These are phyloP conservation scores for Pseudoperonospora humuli DNA, from an alignment of 352 stramenopile species.

Conservation along the genomic window DNA sequence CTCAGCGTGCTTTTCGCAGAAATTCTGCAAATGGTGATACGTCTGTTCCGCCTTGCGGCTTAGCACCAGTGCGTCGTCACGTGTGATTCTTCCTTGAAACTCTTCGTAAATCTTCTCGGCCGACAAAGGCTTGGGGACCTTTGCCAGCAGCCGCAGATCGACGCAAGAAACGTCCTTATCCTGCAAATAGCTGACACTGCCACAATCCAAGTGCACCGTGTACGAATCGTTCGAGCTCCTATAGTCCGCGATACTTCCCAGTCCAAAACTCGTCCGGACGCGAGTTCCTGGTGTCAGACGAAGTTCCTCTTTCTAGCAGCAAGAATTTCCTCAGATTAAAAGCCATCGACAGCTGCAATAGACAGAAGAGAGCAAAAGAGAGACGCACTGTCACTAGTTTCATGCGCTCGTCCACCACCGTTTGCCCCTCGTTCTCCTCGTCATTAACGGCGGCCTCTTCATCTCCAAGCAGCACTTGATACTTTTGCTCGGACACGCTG, in stretches of 20 bases:
- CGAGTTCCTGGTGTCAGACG: slow-evolving; percentile 22
- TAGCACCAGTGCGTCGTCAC: slow-evolving; percentile 47
- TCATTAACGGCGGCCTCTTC: neutral
- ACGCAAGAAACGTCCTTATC: slow-evolving; percentile 44
- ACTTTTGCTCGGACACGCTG: slow-evolving; percentile 27
- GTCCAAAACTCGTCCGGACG: slow-evolving; percentile 19
- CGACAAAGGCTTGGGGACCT: slow-evolving; percentile 61
- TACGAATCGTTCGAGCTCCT: slow-evolving; percentile 28
- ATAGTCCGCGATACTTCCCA: slow-evolving; percentile 20
- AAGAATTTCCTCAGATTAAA: neutral
- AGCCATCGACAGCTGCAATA: neutral
- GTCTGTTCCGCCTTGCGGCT: slow-evolving; percentile 41
- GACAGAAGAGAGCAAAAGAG: neutral
- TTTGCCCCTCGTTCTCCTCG: neutral
- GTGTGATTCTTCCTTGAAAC: slow-evolving; percentile 59
- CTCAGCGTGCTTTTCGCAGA: slow-evolving; percentile 65
- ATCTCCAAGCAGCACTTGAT: slow-evolving; percentile 13
- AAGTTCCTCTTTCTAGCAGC: slow-evolving; percentile 19
- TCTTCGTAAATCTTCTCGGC: slow-evolving; percentile 54
- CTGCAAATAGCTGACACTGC: slow-evolving; percentile 31
- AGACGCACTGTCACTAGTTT: slow-evolving; percentile 34
- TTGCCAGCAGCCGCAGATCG: slow-evolving; percentile 55
- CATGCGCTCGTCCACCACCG: slow-evolving; percentile 3
- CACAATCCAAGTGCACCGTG: slow-evolving; percentile 25
- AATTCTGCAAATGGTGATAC: slow-evolving; percentile 45